Conservation (phyloP, 805 yeast genomes). For the Dipodascopsis uninucleata region DNA sequence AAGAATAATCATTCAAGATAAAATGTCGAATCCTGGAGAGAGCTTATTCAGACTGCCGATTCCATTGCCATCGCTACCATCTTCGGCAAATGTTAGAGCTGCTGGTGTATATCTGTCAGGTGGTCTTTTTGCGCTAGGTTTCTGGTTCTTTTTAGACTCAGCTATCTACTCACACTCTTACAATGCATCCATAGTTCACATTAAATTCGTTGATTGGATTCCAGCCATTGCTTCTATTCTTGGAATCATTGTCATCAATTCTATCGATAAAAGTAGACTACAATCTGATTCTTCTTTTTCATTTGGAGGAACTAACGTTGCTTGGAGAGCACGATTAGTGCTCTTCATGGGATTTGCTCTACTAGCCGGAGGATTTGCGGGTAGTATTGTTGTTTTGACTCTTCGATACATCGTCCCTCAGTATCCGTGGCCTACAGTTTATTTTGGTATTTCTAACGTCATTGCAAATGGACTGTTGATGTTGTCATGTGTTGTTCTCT, state of each 20-base stretch:
- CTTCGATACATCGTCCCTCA: constrained; percentile 78
- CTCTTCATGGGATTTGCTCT: constrained; percentile 88
- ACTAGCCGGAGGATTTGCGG: constrained; percentile 91
- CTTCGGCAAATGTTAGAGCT: constrained; percentile 27
- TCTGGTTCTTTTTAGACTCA: constrained; percentile 87
- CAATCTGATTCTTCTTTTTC: constrained; percentile 41
- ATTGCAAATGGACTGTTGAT: constrained; percentile 72
- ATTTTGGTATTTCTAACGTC: constrained; percentile 91
- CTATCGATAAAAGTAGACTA: constrained; percentile 64
- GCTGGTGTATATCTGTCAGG: constrained; percentile 37
- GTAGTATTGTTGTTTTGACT: constrained; percentile 82
- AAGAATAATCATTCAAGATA: too few relatives aligned
- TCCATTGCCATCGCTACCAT: constrained; percentile 22
- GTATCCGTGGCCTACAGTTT: constrained; percentile 79
- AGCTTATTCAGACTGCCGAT: constrained; percentile 27
- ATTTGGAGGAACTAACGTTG: constrained; percentile 46
- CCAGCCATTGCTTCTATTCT: constrained; percentile 84
- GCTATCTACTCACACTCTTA: constrained; percentile 79
- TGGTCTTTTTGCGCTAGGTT: constrained; percentile 68
- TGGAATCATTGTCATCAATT: constrained; percentile 73
- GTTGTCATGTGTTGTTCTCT: constrained; percentile 82
- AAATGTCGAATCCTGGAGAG: constrained; percentile 15
- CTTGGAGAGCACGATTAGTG: constrained; percentile 92
- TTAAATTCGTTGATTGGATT: constrained; percentile 91
- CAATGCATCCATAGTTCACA: constrained; percentile 82